Percentiles rank a stretch among this genome's conserved stretches.
phyloP scores from a whole-genome alignment of 2,329 filamentous ascomycete species.

The Dothideomycetes sp. region DNA sequence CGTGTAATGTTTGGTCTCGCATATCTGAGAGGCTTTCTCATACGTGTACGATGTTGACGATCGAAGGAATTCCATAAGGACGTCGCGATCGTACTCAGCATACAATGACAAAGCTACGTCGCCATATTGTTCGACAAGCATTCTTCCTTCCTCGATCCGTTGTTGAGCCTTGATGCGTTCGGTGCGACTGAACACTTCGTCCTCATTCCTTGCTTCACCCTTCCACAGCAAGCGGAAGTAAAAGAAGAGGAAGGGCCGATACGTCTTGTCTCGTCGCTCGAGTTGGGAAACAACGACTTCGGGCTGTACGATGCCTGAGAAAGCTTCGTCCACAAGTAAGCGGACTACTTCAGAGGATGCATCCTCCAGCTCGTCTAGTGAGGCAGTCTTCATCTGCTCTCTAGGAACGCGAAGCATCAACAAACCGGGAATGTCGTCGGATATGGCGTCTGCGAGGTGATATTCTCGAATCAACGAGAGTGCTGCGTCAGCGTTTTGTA shows the following conservation, averaged over 20 bases:
- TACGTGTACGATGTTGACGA: conserved; percentile 77
- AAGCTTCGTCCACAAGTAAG: conserved; percentile 81
- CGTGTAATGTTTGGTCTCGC: conserved; percentile 71
- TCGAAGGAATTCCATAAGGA: conserved; percentile 82
- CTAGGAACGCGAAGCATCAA: conserved; percentile 76
- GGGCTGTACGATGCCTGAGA: conserved; percentile 75
- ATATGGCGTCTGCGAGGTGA: conserved; percentile 80
- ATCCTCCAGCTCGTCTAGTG: conserved; percentile 63
- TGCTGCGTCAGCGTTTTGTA: conserved; percentile 84
- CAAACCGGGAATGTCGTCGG: conserved; percentile 82
- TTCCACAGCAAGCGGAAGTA: conserved; percentile 83
- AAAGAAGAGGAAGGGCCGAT: conserved; percentile 76
- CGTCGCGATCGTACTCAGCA: conserved; percentile 65
- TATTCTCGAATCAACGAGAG: conserved; percentile 80
- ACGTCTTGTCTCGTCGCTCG: conserved; percentile 46
- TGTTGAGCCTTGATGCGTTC: conserved; percentile 21
- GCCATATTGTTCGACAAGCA: conserved; percentile 72
- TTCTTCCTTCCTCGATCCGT: conserved; percentile 45
- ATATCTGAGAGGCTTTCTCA: conserved; percentile 66
- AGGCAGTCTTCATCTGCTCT: conserved; percentile 56
- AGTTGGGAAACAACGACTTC: conserved; percentile 72
- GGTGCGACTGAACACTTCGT: conserved; percentile 20
- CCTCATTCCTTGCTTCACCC: conserved; percentile 52
- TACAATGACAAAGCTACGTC: conserved; percentile 83
- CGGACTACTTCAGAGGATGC: conserved; percentile 75